Base-by-base conservation (phyloP, 768 basidiomycete genomes). In the Exsudoporus frostii region DNA sequence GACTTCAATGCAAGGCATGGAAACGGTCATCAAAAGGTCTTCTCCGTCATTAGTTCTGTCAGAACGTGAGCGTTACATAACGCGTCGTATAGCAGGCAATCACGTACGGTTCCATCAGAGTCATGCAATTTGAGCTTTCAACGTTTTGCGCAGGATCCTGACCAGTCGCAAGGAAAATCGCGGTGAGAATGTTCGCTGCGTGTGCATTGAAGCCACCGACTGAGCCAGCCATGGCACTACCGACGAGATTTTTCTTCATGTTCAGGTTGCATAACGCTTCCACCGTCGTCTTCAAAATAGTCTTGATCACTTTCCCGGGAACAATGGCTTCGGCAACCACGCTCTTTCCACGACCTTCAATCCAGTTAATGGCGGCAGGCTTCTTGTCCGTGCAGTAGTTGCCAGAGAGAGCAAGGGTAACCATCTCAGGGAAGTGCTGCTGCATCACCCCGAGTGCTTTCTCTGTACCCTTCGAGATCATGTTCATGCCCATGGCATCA, bases 351-450 rank as follows among this genome's bases (percentile, higher is more conserved):
- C 97, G 79, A 2, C 97, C 97, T 73, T 98, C 96, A 57, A 98
- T 98, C 97, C 97, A 99, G 74, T 98, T 99, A 73, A 99, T 97
- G 41, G 97, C 97, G 10, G 97, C 92, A 0, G 97, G 91, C 76
- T 99, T 99, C 86, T 99, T 99, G 75, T 99, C 97, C 59, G 93
- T 99, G 76, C 97, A 98, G 70, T 98, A 99, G 71, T 99, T 99
- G 41, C 96, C 97, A 6, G 88, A 92, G 15, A 99, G 80, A 9
- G 96, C 90, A 32, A 97, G 80, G 38, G 93, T 84, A 50, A 84
- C 71, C 95, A 98, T 98, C 55, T 87, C 85, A 4, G 96, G 96
- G 77, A 92, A 99, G 63, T 85, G 71, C 45, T 77, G 76, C 60
- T 80, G 78, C 80, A 92, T 79, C 20, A 78, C 80, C 64, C 88